A percentile compares a stretch with the other conserved stretches of the same genome.
phyloP scores from a whole-genome alignment of 2,329 filamentous ascomycete species.

The Fusarium avenaceum region DNA sequence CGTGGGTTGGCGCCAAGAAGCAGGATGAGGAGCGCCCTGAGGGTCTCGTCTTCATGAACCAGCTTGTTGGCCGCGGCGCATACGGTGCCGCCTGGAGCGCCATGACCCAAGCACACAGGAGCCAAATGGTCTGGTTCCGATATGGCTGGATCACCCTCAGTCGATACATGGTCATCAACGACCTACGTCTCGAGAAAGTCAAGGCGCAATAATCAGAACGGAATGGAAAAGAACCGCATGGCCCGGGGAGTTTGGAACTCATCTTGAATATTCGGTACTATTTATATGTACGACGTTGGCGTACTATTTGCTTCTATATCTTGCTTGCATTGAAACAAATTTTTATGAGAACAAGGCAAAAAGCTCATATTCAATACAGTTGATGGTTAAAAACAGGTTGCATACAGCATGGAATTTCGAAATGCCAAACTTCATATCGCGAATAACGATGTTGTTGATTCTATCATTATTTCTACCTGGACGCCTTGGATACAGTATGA shows the following conservation, averaged over 20 bases:
- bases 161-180: slow-evolving; percentile 96
- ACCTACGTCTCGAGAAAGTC: slow-evolving; percentile 72
- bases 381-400: neutral
- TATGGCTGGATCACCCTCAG: slow-evolving; percentile 95
- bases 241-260: slow-evolving; percentile 26
- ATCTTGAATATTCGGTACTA: slow-evolving; percentile 18
- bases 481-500: slow-evolving; percentile 8
- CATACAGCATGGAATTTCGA: slow-evolving; percentile 1
- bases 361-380: slow-evolving; percentile 1
- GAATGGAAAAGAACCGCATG: slow-evolving; percentile 27
- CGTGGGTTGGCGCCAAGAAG: slow-evolving; percentile 54
- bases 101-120: slow-evolving; percentile 91
- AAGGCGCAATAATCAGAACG: slow-evolving; percentile 27
- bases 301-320: slow-evolving; percentile 21
- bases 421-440: slow-evolving; percentile 8
- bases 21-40: slow-evolving; percentile 59
- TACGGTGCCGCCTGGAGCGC: slow-evolving; percentile 77
- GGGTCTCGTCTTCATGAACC: slow-evolving; percentile 79
- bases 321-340: slow-evolving; percentile 8
- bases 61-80: slow-evolving; percentile 70
- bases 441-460: neutral
- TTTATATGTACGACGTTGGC: slow-evolving; percentile 14
- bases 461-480: slow-evolving; percentile 1
- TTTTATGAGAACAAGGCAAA: slow-evolving; percentile 8
- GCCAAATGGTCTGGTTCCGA: slow-evolving; percentile 98